These are phyloP conservation scores for Plasmodium falciparum DNA, from an alignment of 169 alveolate genomes.

Conservation along the genomic window DNA sequence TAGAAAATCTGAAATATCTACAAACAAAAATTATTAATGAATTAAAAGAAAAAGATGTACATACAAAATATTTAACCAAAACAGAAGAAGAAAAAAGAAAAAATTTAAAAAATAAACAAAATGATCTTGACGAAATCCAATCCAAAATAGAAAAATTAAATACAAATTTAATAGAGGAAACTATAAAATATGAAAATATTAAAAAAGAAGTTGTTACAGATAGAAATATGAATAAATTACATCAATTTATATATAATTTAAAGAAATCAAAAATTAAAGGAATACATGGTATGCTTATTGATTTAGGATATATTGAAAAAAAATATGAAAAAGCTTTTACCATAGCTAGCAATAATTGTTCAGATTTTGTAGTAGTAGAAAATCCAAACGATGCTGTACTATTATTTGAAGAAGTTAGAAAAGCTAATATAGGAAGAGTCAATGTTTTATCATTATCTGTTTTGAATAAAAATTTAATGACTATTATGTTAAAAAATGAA, in stretches of 20 bases:
- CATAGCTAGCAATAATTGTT: slow-evolving; percentile 88
- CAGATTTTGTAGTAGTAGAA: slow-evolving; percentile 94
- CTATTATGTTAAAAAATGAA: slow-evolving; percentile 66
- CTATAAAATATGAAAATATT: slow-evolving; percentile 78
- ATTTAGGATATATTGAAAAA: slow-evolving; percentile 91
- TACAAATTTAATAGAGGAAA: slow-evolving; percentile 28
- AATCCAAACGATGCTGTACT: slow-evolving; percentile 92
- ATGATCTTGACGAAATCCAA: slow-evolving; percentile 51
- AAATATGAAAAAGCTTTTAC: slow-evolving; percentile 92
- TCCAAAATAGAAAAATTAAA: slow-evolving; percentile 17
- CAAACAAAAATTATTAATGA: slow-evolving; percentile 64
- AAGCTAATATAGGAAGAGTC: slow-evolving; percentile 91
- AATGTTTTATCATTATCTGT: slow-evolving; percentile 89
- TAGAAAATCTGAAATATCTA: slow-evolving; percentile 29
- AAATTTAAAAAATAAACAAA: slow-evolving; percentile 9
- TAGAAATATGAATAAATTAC: slow-evolving; percentile 71
- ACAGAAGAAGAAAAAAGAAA: slow-evolving; percentile 33
- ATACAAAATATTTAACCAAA: slow-evolving; percentile 33
- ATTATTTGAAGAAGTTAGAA: slow-evolving; percentile 90
- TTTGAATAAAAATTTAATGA: slow-evolving; percentile 78
- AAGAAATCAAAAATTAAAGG: slow-evolving; percentile 82
- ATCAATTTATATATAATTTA: slow-evolving; percentile 77
- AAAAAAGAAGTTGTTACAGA: slow-evolving; percentile 75
- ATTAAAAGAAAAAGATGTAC: slow-evolving; percentile 53
- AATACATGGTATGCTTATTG: slow-evolving; percentile 94